Conservation (phyloP, 352 stramenopile species). For the Phytopythium chamaehyphon region DNA sequence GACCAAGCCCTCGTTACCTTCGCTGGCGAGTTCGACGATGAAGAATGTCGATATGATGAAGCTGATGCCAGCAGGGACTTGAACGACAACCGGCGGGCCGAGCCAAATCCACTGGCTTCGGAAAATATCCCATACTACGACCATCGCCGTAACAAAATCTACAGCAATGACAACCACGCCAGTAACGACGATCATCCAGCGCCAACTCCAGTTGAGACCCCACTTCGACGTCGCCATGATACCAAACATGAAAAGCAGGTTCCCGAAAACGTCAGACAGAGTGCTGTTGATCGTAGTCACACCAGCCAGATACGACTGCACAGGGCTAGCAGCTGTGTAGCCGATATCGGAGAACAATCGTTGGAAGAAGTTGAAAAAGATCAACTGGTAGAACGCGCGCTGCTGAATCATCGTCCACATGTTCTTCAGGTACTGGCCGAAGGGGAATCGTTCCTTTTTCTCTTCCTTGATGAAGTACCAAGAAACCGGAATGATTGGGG, state of each 20-base stretch:
- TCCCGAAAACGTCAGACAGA: constrained; percentile 24
- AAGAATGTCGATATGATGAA: constrained; percentile 40
- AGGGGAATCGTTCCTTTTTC: constrained; percentile 23
- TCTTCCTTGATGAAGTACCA: constrained; percentile 57
- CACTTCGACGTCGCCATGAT: constrained; percentile 30
- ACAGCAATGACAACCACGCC: constrained; percentile 17
- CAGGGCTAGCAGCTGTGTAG: constrained; percentile 18
- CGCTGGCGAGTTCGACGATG: constrained; percentile 29
- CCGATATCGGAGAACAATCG: constrained; percentile 37
- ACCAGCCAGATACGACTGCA: constrained; percentile 31
- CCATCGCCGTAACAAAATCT: constrained; percentile 23
- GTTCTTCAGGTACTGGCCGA: constrained; percentile 30
- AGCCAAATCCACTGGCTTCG: constrained; percentile 47
- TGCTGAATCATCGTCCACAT: constrained; percentile 24
- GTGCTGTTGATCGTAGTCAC: constrained; percentile 30
- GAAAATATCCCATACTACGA: constrained; percentile 33
- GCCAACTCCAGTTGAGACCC: constrained; percentile 37
- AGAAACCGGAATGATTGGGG: constrained; percentile 10
- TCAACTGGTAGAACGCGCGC: constrained; percentile 26
- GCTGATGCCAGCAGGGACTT: constrained; percentile 26
- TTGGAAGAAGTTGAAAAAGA: constrained; percentile 25
- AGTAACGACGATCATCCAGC: constrained; percentile 26
- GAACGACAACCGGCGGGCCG: constrained; percentile 21
- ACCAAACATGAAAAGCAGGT: constrained; percentile 23
- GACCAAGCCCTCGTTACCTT: constrained; percentile 36